Evolutionary conservation across 225 moss, liverwort and hornwort genomes (phyloP).

Genomic region (Pleurozium schreberi): DNA sequence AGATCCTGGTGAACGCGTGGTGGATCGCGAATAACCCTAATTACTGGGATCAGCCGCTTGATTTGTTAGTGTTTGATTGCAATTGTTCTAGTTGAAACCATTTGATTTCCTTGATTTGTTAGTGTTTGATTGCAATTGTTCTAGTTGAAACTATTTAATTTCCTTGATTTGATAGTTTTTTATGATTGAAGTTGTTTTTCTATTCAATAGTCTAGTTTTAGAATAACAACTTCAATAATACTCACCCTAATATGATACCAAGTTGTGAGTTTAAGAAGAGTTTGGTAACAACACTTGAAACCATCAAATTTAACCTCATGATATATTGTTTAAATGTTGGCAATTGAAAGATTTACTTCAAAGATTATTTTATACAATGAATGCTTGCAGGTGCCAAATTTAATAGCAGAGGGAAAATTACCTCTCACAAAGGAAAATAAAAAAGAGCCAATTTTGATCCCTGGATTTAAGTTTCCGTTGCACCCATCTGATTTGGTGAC

Average conservation of each 20-base stretch:
- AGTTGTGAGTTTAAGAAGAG: background rate
- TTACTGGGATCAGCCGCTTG: no score
- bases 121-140: background rate
- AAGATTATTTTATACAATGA: no score
- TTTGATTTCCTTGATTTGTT: background rate
- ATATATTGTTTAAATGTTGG: background rate
- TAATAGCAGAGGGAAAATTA: background rate
- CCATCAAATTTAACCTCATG: background rate
- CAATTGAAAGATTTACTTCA: background rate
- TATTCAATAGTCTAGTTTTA: background rate
- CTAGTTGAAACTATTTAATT: background rate
- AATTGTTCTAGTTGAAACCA: accelerated
- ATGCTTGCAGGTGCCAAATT: slow-evolving; percentile 4
- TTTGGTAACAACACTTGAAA: background rate
- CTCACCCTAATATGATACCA: accelerated
- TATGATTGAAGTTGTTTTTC: accelerated
- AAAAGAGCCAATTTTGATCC: background rate
- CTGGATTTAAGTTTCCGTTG: background rate
- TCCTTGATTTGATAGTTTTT: background rate
- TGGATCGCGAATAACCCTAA: slow-evolving; percentile 32
- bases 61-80: background rate
- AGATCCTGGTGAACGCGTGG: slow-evolving; percentile 34
- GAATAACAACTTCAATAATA: background rate
- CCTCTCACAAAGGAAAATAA: background rate
- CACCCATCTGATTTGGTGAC: no score